phyloP scores from a whole-genome alignment of 139 green algal species.

The Astrephomene gubernaculifera region DNA sequence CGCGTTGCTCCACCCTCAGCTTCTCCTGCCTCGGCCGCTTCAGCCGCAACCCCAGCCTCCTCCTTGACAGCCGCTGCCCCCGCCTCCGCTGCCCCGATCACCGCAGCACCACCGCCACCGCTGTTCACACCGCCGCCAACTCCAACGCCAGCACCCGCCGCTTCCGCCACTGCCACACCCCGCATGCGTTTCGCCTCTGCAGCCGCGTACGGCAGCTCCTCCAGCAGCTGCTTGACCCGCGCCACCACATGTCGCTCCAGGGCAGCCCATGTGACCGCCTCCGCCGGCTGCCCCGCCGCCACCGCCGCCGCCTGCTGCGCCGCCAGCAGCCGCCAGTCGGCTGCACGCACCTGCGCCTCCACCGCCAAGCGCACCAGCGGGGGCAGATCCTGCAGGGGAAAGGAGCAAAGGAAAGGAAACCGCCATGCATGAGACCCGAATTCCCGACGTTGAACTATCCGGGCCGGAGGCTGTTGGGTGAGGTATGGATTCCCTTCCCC shows the following conservation, averaged over 20 bases:
- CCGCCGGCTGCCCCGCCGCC: not conserved
- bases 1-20: not conserved
- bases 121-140: not conserved
- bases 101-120: not conserved
- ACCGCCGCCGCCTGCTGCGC: constrained; percentile 54
- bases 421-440: not conserved
- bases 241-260: constrained; percentile 51
- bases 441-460: too few relatives aligned
- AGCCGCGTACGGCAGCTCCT: constrained; percentile 34
- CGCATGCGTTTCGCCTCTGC: not conserved
- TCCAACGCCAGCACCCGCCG: not conserved
- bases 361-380: constrained; percentile 9
- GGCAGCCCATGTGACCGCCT: constrained; percentile 44
- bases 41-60: too few relatives aligned
- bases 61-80: not conserved
- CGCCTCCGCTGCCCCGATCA: not conserved
- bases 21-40: not conserved
- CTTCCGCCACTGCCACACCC: too few relatives aligned
- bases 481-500: too few relatives aligned
- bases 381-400: constrained; percentile 8
- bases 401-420: not conserved
- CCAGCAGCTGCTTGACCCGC: constrained; percentile 43
- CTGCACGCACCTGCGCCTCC: constrained; percentile 41
- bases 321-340: constrained; percentile 57
- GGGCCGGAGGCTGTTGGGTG: too few relatives aligned